Base-by-base conservation (phyloP, 228 moss, liverwort and hornwort species). In the Sphagnum fallax region DNA sequence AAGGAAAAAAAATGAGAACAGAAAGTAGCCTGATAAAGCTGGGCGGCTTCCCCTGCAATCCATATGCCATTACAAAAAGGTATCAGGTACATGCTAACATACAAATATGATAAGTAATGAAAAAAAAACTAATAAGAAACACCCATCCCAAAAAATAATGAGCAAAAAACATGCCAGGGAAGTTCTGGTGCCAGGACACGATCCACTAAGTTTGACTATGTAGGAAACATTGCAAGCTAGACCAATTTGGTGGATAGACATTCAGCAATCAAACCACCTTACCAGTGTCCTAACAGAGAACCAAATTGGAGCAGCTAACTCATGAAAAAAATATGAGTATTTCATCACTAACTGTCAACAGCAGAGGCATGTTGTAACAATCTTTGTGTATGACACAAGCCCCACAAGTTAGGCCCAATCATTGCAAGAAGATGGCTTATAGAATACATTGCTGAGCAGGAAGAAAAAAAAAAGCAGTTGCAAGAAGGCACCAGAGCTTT, bases 41-140 rank as follows among this genome's bases (percentile, higher is more conserved):
- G 91, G 90, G 61, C 97, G 86, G 52, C 65, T 79, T 79, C 88
- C 84, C 83, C 93, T 97, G 82, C 82, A 88, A 79, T 61, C 50
- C 4, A 50, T n/a, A 16, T 47, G 48, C 47, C 55, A 18, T 55
- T 8, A 55, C 55, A 55, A 55, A 55, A 12, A 8, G 55, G 55
- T 12, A 55, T 55, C 12, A 8, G 55, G 55, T 55, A 12, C 55
- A 8, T 55, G 55, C 55, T 12, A 8, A 55, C 55, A 8, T 12
- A 55, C 55, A 55, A 55, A 12, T 12, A 55, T 55, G 55, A 8
- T 8, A 8, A 55, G 32, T 32, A 55, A 8, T 55, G 55, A 55
- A 8, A 12, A 2, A 1, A 55, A 4, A 55, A 55, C 55, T 12
- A 8, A 55, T 55, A 55, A 55, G 8, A 12, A 55, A 8, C 12